These are phyloP conservation scores for Brassica balearica DNA, from an alignment of 441 rosid genomes.

Conservation along the genomic window DNA sequence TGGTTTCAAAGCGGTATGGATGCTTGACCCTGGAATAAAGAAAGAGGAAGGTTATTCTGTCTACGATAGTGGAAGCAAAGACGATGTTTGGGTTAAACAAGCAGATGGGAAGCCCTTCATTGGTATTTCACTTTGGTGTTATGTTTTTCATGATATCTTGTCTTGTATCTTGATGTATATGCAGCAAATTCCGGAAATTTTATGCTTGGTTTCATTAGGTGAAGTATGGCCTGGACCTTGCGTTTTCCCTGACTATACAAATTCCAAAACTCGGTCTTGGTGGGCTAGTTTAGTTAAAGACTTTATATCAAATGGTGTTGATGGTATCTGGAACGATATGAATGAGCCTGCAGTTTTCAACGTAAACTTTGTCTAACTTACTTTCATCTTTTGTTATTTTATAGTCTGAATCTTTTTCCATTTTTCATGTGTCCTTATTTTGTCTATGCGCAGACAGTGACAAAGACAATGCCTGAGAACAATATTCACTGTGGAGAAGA, in stretches of 20 bases:
- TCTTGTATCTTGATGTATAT: background rate
- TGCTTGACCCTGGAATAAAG: constrained; percentile 98
- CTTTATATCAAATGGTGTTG: constrained; percentile 82
- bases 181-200: constrained; percentile 34
- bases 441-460: constrained; percentile 58
- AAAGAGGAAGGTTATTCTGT: constrained; percentile 73
- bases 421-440: background rate
- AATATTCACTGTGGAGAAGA: constrained; percentile 83
- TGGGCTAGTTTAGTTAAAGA: constrained; percentile 87
- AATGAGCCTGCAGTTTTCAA: constrained; percentile 94
- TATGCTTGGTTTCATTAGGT: constrained; percentile 54
- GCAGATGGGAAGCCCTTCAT: constrained; percentile 73
- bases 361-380: constrained; percentile 47
- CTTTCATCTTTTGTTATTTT: background rate
- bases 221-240: constrained; percentile 99
- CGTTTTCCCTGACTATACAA: constrained; percentile 91
- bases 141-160: constrained; percentile 17
- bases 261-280: constrained; percentile 80
- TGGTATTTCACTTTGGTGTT: constrained; percentile 53
- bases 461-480: constrained; percentile 93
- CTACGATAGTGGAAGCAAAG: constrained; percentile 73
- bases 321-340: constrained; percentile 99
- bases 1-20: constrained; percentile 96
- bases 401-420: background rate
- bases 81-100: constrained; percentile 72